Evolutionary conservation across 768 basidiomycete genomes (phyloP).

Genomic region (Nevesoporus exiguus): DNA sequence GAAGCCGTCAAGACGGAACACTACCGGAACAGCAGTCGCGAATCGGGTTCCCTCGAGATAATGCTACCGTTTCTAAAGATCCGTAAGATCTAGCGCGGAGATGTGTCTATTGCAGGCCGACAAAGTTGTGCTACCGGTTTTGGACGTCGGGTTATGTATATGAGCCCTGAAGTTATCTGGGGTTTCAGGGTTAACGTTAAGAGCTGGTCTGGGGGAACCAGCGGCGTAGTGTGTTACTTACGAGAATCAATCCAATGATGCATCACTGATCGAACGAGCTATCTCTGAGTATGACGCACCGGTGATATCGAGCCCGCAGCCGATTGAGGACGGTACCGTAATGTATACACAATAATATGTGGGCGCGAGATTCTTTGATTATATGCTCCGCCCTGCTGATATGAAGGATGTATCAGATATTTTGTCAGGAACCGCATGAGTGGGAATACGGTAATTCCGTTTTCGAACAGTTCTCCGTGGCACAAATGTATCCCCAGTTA

Average conservation of each 20-base stretch:
- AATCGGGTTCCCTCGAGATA: too few species aligned
- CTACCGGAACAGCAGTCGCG: too few species aligned
- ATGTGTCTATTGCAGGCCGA: neutral
- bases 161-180: neutral
- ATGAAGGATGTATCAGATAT: neutral
- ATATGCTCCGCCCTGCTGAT: neutral
- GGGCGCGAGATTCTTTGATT: neutral
- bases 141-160: too few species aligned
- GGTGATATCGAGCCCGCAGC: neutral
- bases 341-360: neutral
- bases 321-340: neutral
- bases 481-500: too few species aligned
- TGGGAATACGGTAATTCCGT: neutral
- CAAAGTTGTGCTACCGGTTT: too few species aligned
- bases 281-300: neutral
- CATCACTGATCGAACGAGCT: neutral
- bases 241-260: too few species aligned
- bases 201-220: too few species aligned
- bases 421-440: neutral
- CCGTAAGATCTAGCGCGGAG: neutral
- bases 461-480: neutral
- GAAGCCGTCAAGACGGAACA: too few species aligned
- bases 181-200: too few species aligned
- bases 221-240: too few species aligned
- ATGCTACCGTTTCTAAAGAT: neutral